These are phyloP conservation scores for Sedum album DNA, from an alignment of 164 flowering plant species.

Conservation along the genomic window DNA sequence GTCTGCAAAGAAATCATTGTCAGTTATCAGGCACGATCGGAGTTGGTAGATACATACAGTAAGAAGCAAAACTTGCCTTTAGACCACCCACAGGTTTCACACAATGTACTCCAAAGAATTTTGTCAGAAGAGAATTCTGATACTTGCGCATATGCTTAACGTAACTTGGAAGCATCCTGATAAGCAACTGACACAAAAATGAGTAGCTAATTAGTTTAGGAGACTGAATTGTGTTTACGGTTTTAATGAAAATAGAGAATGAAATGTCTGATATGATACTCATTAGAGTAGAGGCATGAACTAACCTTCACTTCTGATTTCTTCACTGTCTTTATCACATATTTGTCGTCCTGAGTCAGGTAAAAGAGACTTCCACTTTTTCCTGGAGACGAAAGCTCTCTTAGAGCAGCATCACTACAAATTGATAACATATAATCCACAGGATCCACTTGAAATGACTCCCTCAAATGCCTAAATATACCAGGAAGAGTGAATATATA, in stretches of 20 bases:
- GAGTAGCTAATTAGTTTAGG: neutral
- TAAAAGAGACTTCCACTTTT: constrained; percentile 88
- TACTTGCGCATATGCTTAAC: constrained; percentile 57
- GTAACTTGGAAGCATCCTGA: constrained; percentile 76
- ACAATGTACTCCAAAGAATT: constrained; percentile 82
- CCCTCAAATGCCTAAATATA: constrained; percentile 46
- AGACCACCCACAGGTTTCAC: constrained; percentile 82
- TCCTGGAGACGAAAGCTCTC: constrained; percentile 85
- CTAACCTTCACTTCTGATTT: constrained; percentile 78
- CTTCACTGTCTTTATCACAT: constrained; percentile 81
- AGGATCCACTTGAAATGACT: constrained; percentile 65
- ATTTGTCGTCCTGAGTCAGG: constrained; percentile 82
- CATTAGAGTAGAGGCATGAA: neutral
- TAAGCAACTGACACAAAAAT: constrained; percentile 50
- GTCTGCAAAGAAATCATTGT: constrained; percentile 29
- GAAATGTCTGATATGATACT: too few species aligned
- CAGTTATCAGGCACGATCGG: neutral
- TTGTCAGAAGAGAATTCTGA: constrained; percentile 70
- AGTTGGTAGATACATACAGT: neutral
- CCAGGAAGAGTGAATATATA: too few species aligned
- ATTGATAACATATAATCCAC: constrained; percentile 84
- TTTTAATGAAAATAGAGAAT: too few species aligned
- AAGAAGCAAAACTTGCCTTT: constrained; percentile 35
- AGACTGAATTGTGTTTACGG: neutral
- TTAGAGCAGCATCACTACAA: constrained; percentile 74